phyloP scores from a whole-genome alignment of 2,329 filamentous ascomycete species.

The Sordariomycetes sp. region DNA sequence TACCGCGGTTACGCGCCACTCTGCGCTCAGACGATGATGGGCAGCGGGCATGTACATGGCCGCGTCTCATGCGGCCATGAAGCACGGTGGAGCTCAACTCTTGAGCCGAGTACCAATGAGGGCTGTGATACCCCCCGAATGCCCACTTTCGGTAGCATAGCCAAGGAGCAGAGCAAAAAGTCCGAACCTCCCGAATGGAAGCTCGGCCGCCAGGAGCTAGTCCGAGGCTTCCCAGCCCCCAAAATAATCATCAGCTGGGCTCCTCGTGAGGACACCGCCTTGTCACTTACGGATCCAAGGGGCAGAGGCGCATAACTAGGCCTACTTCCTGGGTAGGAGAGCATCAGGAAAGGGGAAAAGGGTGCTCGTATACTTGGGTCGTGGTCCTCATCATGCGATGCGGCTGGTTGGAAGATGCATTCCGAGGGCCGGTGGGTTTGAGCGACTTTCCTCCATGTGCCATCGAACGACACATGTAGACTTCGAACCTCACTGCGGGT shows the following conservation, averaged over 20 bases:
- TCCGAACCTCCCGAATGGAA: not conserved
- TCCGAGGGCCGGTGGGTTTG: not conserved
- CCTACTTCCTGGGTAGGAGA: not conserved
- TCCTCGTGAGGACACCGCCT: not conserved
- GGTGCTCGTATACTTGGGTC: not conserved
- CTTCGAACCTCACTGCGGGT: not conserved
- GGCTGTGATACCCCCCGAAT: not conserved
- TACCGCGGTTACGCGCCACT: not conserved
- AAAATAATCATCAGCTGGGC: not conserved
- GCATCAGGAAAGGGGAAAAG: not conserved
- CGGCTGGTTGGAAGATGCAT: not conserved
- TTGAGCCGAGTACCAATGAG: not conserved
- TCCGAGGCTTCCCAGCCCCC: not conserved
- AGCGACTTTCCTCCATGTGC: not conserved
- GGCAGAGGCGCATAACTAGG: not conserved
- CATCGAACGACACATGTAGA: not conserved
- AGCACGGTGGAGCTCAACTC: constrained; percentile 12
- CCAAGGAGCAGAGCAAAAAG: not conserved
- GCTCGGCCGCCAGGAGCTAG: not conserved
- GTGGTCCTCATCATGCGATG: not conserved
- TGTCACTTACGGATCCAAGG: not conserved
- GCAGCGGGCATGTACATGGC: constrained; percentile 6
- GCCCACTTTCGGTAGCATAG: not conserved
- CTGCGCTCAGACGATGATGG: not conserved
- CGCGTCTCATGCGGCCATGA: constrained; percentile 8